A percentile compares a stretch with the other conserved stretches of the same genome.
Conservation (phyloP, 106 monocot genomes). For the Dioscorea alata region DNA sequence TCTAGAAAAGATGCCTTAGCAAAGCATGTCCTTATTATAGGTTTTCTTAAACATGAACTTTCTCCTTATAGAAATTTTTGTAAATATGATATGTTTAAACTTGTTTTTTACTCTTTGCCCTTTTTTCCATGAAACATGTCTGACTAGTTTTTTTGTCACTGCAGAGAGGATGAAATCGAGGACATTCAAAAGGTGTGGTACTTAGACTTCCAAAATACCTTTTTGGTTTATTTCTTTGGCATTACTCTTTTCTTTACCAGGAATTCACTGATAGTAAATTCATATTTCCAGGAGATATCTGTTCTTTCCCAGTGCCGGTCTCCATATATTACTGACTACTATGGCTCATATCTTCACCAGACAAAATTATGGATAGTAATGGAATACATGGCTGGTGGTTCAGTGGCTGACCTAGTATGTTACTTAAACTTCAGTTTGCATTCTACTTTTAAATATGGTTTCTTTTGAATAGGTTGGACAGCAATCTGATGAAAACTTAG, state of each 20-base stretch:
- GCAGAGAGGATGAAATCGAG: constrained; percentile 96
- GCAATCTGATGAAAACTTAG: no score
- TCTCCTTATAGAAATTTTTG: no score
- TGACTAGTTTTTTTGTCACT: constrained; percentile 1
- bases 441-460: not conserved
- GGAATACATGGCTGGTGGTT: constrained; percentile 99
- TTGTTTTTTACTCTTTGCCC: constrained; percentile 1
- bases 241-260: constrained; percentile 11
- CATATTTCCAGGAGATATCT: constrained; percentile 67
- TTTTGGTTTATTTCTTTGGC: not conserved
- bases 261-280: no score
- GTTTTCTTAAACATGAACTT: no score
- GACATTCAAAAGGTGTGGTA: constrained; percentile 91
- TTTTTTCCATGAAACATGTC: not conserved
- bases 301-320: constrained; percentile 88
- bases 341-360: constrained; percentile 89
- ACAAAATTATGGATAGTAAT: constrained; percentile 95
- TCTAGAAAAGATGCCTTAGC: not conserved
- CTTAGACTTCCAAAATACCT: constrained; percentile 1
- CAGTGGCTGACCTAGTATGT: constrained; percentile 87
- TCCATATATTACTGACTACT: constrained; percentile 93
- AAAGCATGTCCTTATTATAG: not conserved
- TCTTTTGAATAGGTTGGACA: not conserved
- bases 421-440: not conserved
- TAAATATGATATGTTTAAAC: not conserved